Base-by-base conservation (phyloP, 1,284 basidiomycete genomes). In the Calocybe gambosa region DNA sequence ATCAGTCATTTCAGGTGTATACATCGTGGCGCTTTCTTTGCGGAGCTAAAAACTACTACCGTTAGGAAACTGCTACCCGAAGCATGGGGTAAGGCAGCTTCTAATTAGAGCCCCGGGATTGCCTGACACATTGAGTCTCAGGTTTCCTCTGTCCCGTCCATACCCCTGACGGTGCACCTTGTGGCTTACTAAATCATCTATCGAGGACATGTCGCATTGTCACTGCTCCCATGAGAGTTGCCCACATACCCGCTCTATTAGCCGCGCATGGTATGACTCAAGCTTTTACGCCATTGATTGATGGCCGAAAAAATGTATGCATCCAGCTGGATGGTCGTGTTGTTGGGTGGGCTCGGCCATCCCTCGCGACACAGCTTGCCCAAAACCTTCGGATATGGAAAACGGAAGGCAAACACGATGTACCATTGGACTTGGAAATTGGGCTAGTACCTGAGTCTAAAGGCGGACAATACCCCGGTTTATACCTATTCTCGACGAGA, bases 1-100 rank as follows among this genome's bases (percentile, higher is more conserved):
- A 93, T 99, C 63, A 89, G 89, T 58, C 96, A 99, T 69, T 99
- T 99, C 75, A 79, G 96, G 47, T 97, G 91, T 65, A 94, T 99
- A 36, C 96, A 99, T 70, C 89, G 96, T 71, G 96, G 96, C 67
- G 93, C 96, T 36, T 99, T 99, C 81, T 99, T 99, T 62, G 93
- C 95, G 18, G 94, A 99, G 65, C 80, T 99, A 51, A 99, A 99
- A 75, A 99, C 96, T 0, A 99, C 96, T 0, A 87, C 93, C 18
- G 96, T 99, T 40, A 88, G 96, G 59, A 99, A 99, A 68, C 73
- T 99, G 50, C 73, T 99, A 16, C 96, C 96, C 10, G 96, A 99
- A 70, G 91, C 96, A 29, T 99, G 96, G 96, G 95, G 89, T 89
- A 59, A 55, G 77, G 62, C 9, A 15, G 12, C 28, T 15, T 5